Base-by-base conservation (phyloP, 192 early-diverging fungal species). In the Backusella macrospora region DNA sequence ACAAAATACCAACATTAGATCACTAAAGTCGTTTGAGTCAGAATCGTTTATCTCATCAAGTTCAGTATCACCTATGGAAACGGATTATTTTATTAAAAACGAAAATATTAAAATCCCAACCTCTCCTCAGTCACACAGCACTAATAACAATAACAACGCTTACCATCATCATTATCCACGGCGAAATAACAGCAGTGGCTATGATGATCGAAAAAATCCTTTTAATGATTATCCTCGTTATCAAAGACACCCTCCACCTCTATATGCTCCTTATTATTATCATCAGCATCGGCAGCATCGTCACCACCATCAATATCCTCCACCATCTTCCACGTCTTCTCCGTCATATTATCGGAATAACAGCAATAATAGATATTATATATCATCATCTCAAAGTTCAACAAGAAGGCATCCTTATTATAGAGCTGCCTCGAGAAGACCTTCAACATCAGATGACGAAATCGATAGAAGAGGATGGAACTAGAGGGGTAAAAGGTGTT, bases 391-490 rank as follows among this genome's bases (percentile, higher is more conserved):
- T n/a, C 15, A 37, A 6, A 21, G 4, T 12, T 23, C 67, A 34
- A 6, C 44, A 47, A 59, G 52, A 26, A 8, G 52, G 12, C 52
- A 48, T 40, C 42, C 23, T 39, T 65, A 65, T 52, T 59, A 66
- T 65, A 34, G 37, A 46, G 7, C 45, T 4, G 29, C 71, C 4
- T 72, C 62, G 4, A 62, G 40, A 46, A 18, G 71, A 62, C 62
- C 38, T 14, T 44, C 52, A 5, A 43, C 47, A 45, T 26, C 59
- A 1, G 59, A 73, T 62, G 62, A 64, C 2, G 52, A 67, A 18
- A 66, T 34, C 16, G 43, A 44, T 67, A 48, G 55, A 26, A 71
- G 18, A 37, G 47, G 63, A 68, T 75, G 69, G 69, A 49, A 71
- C 5, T 71, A 47, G 45, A 26, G 18, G 6, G 18, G 18, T 3